Evolutionary conservation across 1,139 yeast species (phyloP).

Genomic region (Yamadazyma dushanensis): DNA sequence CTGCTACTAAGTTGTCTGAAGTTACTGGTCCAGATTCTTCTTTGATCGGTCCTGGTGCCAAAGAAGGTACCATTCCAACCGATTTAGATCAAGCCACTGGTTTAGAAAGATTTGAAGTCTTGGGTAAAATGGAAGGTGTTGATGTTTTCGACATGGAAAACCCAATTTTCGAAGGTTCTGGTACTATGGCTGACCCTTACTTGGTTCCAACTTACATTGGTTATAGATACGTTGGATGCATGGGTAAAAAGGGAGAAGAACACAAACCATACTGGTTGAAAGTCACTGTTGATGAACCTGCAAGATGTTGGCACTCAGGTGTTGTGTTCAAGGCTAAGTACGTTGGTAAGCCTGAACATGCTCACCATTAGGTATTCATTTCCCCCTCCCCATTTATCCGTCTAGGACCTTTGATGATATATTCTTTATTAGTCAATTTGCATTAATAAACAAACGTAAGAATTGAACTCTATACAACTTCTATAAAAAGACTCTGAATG

Average conservation of each 20-base stretch:
- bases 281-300: conserved; percentile 79
- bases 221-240: conserved; percentile 95
- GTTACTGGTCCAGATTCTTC: conserved; percentile 74
- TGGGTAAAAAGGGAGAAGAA: conserved; percentile 88
- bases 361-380: conserved; percentile 37
- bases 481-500: conserved; percentile 31
- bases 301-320: conserved; percentile 99
- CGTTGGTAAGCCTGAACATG: conserved; percentile 78
- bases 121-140: conserved; percentile 94
- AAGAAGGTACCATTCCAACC: conserved; percentile 80
- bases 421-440: conserved; percentile 11
- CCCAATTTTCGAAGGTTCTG: conserved; percentile 82
- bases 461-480: conserved; percentile 14
- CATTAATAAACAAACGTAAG: conserved; percentile 9
- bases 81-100: conserved; percentile 98
- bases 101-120: conserved; percentile 92
- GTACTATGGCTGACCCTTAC: conserved; percentile 87
- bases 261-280: conserved; percentile 93
- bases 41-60: conserved; percentile 89
- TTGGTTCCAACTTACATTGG: conserved; percentile 88
- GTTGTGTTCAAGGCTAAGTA: conserved; percentile 87
- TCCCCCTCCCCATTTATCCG: conserved; percentile 1
- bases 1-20: conserved; percentile 71
- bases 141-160: conserved; percentile 93
- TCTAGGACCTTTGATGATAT: conserved; percentile 5